These are phyloP conservation scores for Saccharata proteae DNA, from an alignment of 2,329 filamentous ascomycete species.

Conservation along the genomic window DNA sequence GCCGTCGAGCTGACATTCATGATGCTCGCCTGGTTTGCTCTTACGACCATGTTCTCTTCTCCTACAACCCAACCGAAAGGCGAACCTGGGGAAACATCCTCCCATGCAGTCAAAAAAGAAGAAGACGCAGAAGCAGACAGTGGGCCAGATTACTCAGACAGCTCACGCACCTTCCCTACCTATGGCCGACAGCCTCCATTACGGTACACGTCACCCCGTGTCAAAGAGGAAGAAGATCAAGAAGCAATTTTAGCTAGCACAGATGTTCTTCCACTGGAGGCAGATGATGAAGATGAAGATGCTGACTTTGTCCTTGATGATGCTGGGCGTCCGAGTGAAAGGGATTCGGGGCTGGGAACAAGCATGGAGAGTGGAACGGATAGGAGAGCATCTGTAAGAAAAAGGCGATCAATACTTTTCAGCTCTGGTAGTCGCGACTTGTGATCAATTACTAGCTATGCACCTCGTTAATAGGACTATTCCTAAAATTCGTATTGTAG, in stretches of 20 bases:
- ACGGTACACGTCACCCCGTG: slow-evolving; percentile 18
- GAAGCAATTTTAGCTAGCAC: background rate
- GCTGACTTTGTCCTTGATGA: slow-evolving; percentile 31
- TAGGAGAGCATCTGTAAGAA: slow-evolving; percentile 12
- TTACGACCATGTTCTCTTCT: slow-evolving; percentile 36
- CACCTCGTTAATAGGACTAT: too few relatives aligned
- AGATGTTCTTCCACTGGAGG: background rate
- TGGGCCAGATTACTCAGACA: slow-evolving; percentile 30
- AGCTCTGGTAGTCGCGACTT: background rate
- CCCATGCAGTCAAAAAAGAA: slow-evolving; percentile 9
- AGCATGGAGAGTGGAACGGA: slow-evolving; percentile 32
- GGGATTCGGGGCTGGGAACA: slow-evolving; percentile 36
- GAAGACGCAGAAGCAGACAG: slow-evolving; percentile 12
- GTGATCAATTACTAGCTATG: too few relatives aligned
- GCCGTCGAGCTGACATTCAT: slow-evolving; percentile 57
- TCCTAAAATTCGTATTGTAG: too few relatives aligned
- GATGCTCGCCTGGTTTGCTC: slow-evolving; percentile 49
- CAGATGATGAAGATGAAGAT: slow-evolving; percentile 30
- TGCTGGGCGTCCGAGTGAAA: slow-evolving; percentile 12
- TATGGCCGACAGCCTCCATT: slow-evolving; percentile 32
- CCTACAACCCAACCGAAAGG: background rate
- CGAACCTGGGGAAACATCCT: background rate
- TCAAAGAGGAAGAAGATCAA: slow-evolving; percentile 20
- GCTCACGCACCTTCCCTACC: slow-evolving; percentile 37
- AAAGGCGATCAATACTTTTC: slow-evolving; percentile 10